Evolutionary conservation across 768 basidiomycete species (phyloP).

Genomic region (Lactifluus subvellereus): DNA sequence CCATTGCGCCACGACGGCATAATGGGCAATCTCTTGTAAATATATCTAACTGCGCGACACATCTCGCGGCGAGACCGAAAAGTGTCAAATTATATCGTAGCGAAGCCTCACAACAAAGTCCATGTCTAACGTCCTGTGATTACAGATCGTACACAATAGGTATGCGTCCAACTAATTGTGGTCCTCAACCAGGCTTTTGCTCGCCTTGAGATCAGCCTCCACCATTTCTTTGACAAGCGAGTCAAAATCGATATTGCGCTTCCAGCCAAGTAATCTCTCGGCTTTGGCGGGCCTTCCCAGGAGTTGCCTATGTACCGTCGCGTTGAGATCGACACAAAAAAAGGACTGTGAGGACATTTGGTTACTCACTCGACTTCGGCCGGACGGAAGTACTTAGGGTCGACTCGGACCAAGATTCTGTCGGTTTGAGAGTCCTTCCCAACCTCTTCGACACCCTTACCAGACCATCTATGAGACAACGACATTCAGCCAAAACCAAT

Average conservation of each 20-base stretch:
- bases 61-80: not conserved
- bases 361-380: conserved; percentile 85
- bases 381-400: conserved; percentile 88
- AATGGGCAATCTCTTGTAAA: not conserved
- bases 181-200: conserved; percentile 71
- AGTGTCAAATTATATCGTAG: not conserved
- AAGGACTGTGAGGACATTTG: conserved; percentile 25
- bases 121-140: not conserved
- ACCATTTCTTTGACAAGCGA: conserved; percentile 92
- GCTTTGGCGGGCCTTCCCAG: conserved; percentile 89
- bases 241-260: conserved; percentile 78
- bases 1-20: conserved; percentile 34
- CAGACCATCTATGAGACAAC: conserved; percentile 56
- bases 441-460: conserved; percentile 68
- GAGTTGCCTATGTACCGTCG: conserved; percentile 49
- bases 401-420: conserved; percentile 75
- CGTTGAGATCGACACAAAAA: conserved; percentile 1
- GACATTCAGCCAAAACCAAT: conserved; percentile 9
- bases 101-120: not conserved
- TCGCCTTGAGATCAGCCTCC: conserved; percentile 67
- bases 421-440: conserved; percentile 66
- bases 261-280: conserved; percentile 85
- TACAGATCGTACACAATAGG: not conserved
- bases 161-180: conserved; percentile 50
- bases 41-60: not conserved